A percentile compares a stretch with the other conserved stretches of the same genome.
These are phyloP conservation scores for Calonectria henricotiae DNA, from an alignment of 2,329 filamentous ascomycete genomes.

Conservation along the genomic window DNA sequence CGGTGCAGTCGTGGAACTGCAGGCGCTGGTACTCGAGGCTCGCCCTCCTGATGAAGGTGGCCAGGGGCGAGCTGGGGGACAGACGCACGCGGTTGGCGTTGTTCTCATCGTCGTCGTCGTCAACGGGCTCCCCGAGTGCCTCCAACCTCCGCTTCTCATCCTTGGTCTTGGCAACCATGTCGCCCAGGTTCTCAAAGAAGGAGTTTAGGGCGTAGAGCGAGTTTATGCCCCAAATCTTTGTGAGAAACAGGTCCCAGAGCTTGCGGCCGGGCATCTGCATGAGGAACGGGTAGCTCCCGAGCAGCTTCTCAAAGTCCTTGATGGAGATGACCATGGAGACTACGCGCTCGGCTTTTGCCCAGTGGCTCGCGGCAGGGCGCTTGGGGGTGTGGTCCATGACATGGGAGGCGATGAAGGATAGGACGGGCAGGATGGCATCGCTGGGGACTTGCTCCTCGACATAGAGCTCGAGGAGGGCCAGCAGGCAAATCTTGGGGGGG, in stretches of 20 bases:
- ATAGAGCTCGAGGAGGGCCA: conserved; percentile 88
- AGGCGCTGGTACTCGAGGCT: conserved; percentile 86
- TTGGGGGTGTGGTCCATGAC: conserved; percentile 68
- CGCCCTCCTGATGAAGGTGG: conserved; percentile 83
- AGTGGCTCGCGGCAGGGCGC: conserved; percentile 57
- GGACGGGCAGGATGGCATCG: conserved; percentile 80
- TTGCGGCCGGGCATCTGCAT: conserved; percentile 79
- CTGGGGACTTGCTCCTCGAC: conserved; percentile 79
- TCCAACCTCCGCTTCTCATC: conserved; percentile 73
- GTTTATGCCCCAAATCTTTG: conserved; percentile 86
- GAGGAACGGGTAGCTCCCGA: conserved; percentile 68
- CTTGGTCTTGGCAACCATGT: conserved; percentile 74
- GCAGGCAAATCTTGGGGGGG: conserved; percentile 88
- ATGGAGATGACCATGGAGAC: conserved; percentile 71
- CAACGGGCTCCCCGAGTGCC: conserved; percentile 62
- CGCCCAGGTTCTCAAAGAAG: conserved; percentile 77
- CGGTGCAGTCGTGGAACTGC: conserved; percentile 83
- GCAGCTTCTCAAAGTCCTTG: conserved; percentile 73
- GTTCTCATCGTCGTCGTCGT: conserved; percentile 51
- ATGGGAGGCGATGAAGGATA: conserved; percentile 85
- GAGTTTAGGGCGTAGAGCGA: conserved; percentile 85
- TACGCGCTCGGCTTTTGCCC: conserved; percentile 67
- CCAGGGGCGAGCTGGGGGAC: conserved; percentile 83
- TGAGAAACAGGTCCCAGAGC: conserved; percentile 91
- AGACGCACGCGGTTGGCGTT: conserved; percentile 71